Conservation (phyloP, 2,329 filamentous ascomycete species). For the Exophiala lecanii-corni region DNA sequence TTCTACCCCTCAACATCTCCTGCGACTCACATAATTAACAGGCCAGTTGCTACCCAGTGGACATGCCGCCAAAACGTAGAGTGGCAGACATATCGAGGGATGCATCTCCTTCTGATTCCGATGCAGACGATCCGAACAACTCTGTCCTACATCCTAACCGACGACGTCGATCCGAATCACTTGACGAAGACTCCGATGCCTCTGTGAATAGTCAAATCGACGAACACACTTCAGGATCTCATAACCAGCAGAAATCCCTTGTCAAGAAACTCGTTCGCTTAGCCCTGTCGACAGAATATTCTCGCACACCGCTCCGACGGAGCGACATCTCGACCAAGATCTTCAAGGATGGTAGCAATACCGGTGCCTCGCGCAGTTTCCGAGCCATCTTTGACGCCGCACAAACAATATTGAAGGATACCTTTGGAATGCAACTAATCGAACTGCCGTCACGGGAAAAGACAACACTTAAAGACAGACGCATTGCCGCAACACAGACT, state of each 20-base stretch:
- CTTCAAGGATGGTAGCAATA: conserved; percentile 50
- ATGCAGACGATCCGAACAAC: conserved; percentile 1
- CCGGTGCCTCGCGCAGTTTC: conserved; percentile 56
- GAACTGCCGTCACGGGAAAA: conserved; percentile 81
- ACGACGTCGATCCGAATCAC: conserved; percentile 3
- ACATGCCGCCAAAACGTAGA: conserved; percentile 24
- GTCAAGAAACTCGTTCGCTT: conserved; percentile 60
- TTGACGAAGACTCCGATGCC: not conserved
- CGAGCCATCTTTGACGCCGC: conserved; percentile 71
- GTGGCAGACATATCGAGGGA: conserved; percentile 25
- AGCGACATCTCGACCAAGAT: conserved; percentile 61
- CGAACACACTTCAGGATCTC: not conserved
- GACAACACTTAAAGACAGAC: conserved; percentile 57
- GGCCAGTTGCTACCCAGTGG: no score
- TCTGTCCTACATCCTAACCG: conserved; percentile 4
- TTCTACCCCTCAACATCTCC: no score
- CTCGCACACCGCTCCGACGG: conserved; percentile 54
- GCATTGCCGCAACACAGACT: conserved; percentile 31
- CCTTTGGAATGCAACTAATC: conserved; percentile 89
- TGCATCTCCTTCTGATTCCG: conserved; percentile 12
- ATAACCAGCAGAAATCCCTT: conserved; percentile 37
- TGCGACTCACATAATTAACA: no score
- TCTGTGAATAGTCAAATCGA: not conserved
- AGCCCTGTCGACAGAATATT: conserved; percentile 57
- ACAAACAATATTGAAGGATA: conserved; percentile 63